Conservation (phyloP, 768 basidiomycete genomes). For the Trichaptum fuscoviolaceum region DNA sequence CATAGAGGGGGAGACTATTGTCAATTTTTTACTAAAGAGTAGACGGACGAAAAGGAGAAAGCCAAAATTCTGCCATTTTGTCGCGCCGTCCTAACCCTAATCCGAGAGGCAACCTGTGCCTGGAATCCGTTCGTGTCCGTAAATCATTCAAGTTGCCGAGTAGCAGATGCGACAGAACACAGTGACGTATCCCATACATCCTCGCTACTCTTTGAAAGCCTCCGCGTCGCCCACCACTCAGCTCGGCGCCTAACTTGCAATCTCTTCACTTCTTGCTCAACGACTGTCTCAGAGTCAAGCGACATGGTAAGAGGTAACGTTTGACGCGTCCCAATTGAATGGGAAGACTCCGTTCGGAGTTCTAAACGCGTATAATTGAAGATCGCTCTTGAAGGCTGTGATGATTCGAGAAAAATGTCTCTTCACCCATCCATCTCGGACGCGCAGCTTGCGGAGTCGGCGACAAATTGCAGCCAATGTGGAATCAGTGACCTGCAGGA, state of each 20-base stretch:
- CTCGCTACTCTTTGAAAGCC: conserved; percentile 80
- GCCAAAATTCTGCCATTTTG: too few species aligned
- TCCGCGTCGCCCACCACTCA: conserved; percentile 88
- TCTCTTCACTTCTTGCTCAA: conserved; percentile 65
- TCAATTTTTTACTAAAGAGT: too few species aligned
- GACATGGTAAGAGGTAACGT: conserved; percentile 3
- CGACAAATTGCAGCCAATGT: background rate
- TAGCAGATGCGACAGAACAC: background rate
- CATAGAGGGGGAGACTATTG: too few species aligned
- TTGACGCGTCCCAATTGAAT: background rate
- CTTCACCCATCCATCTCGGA: conserved; percentile 3
- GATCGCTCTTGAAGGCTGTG: background rate
- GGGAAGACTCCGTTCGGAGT: background rate
- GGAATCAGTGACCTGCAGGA: conserved; percentile 1
- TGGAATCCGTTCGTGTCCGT: too few species aligned
- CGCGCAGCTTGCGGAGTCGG: conserved; percentile 2
- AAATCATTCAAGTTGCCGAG: too few species aligned
- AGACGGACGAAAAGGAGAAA: too few species aligned
- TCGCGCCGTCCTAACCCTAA: too few species aligned
- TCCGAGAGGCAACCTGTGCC: too few species aligned
- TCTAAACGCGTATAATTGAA: background rate
- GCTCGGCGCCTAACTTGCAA: conserved; percentile 63
- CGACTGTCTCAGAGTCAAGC: conserved; percentile 45
- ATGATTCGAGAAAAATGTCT: conserved; percentile 2
- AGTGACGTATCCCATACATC: conserved; percentile 72